Evolutionary conservation across 1,139 yeast genomes (phyloP).

Genomic region (Blastobotrys indianensis): DNA sequence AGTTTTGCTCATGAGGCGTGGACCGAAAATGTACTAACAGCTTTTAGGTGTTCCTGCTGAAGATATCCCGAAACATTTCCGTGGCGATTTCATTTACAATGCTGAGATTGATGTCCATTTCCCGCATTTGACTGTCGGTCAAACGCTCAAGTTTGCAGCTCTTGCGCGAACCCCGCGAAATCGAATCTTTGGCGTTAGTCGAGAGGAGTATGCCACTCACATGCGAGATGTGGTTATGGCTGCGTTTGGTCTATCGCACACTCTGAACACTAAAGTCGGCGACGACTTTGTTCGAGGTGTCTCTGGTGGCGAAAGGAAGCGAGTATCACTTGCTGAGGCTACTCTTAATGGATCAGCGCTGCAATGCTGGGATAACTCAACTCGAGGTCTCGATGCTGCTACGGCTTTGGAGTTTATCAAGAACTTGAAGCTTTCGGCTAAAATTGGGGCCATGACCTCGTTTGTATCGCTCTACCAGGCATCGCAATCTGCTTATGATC

Average conservation of each 20-base stretch:
- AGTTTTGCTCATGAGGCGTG: background rate
- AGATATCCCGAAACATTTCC: constrained; percentile 46
- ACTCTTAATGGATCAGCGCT: constrained; percentile 55
- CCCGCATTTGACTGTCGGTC: constrained; percentile 67
- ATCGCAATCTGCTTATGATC: constrained; percentile 67
- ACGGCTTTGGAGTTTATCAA: constrained; percentile 70
- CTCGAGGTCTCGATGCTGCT: constrained; percentile 71
- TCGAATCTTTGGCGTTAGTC: constrained; percentile 52
- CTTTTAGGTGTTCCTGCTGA: constrained; percentile 28
- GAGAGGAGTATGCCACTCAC: constrained; percentile 56
- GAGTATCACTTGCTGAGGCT: constrained; percentile 73
- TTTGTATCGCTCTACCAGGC: constrained; percentile 80
- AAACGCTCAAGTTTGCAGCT: constrained; percentile 63
- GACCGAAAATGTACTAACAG: background rate
- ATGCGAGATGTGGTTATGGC: constrained; percentile 67
- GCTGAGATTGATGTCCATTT: constrained; percentile 69
- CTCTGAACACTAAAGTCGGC: constrained; percentile 64
- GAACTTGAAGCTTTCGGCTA: constrained; percentile 60
- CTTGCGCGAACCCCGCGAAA: constrained; percentile 59
- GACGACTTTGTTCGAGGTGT: constrained; percentile 70
- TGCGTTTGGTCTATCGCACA: constrained; percentile 62
- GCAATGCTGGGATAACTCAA: constrained; percentile 72
- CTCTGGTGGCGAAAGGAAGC: constrained; percentile 80
- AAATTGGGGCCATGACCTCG: constrained; percentile 54
- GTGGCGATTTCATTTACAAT: constrained; percentile 68